phyloP scores from a whole-genome alignment of 225 moss, liverwort and hornwort species.

The Polytrichum formosum region DNA sequence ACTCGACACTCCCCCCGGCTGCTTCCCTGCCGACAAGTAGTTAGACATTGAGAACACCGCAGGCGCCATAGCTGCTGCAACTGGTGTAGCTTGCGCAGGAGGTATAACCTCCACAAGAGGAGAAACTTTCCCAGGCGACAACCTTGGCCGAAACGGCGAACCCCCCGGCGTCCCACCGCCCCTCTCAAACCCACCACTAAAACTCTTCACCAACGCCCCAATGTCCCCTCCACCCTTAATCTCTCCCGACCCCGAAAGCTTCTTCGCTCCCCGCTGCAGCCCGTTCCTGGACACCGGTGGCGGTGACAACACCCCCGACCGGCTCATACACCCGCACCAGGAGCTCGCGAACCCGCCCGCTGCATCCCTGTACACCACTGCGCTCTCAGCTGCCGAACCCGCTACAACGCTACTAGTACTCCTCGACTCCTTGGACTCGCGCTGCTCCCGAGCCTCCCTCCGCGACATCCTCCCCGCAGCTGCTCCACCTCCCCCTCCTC shows the following conservation, averaged over 20 bases:
- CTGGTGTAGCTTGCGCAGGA: conserved; percentile 18
- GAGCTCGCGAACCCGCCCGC: conserved; percentile 18
- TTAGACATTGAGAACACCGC: conserved; percentile 56
- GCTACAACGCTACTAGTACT: conserved; percentile 1
- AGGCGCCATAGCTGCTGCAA: conserved; percentile 6
- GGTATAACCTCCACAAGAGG: conserved; percentile 61
- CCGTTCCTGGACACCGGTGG: conserved; percentile 16
- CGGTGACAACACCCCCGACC: conserved; percentile 40
- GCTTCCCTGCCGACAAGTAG: conserved; percentile 35
- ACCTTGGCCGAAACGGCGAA: conserved; percentile 72
- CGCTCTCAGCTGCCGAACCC: conserved; percentile 4
- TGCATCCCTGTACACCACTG: conserved; percentile 1
- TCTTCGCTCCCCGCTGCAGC: neutral
- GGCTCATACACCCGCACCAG: conserved; percentile 55
- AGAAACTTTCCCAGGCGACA: conserved; percentile 83
- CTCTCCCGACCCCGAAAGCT: conserved; percentile 9
- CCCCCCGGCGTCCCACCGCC: conserved; percentile 32
- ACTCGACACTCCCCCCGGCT: conserved; percentile 30
- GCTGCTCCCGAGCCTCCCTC: too few relatives aligned
- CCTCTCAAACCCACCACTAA: conserved; percentile 44
- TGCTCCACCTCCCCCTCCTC: neutral
- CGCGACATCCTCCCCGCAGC: neutral
- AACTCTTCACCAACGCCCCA: conserved; percentile 35
- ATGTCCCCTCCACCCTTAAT: conserved; percentile 36
- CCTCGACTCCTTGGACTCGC: neutral